Base-by-base conservation (phyloP, 2,329 filamentous ascomycete species). In the Tricladium varicosporioides region DNA sequence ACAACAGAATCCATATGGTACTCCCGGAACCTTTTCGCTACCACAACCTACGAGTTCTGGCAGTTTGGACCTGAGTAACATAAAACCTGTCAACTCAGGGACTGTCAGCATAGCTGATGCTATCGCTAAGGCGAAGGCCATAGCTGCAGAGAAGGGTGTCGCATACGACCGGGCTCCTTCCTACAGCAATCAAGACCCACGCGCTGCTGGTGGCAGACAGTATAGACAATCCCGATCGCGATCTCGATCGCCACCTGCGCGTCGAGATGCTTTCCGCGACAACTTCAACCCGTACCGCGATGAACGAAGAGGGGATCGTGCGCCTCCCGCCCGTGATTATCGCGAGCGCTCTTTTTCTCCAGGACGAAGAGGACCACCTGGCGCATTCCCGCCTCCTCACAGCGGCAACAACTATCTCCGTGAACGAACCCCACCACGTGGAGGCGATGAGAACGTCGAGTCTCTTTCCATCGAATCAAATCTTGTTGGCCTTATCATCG, bases 401-500 rank as follows among this genome's bases (percentile, higher is more conserved):
- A 73, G 77, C 63, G 79, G 78, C 54, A 75, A 75, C 63, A 72
- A 71, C 47, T 75, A 70, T 58, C 65, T 67, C 43, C 74, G 82
- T 66, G 82, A 87, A 55, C 78, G 85, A 53, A 86, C 85, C 40
- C 84, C 86, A 18, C 70, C 76, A 50, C 76, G 76, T 63, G 68
- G 67, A 44, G 73, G 70, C 52, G 78, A 77, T 48, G 89, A 91
- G 63, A 88, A 87, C 67, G 82, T 83, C 19, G 92, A 96, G 75
- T 89, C 87, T 19, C 92, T 96, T 64, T 83, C 88, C 67, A 91
- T 96, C 67, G 91, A 96, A 70, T 91, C 90, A 18, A 89, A 86
- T 66, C 80, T 96, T 48, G 92, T 96, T 51, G 92, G 92, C 44
- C 79, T 96, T 33, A 95, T 96, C 68, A 96, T 96, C 69, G 92